Evolutionary conservation across 208 protist species (phyloP), one percentile per base, ranked within the genome.

Genomic region (Wallacemonas collosoma): DNA sequence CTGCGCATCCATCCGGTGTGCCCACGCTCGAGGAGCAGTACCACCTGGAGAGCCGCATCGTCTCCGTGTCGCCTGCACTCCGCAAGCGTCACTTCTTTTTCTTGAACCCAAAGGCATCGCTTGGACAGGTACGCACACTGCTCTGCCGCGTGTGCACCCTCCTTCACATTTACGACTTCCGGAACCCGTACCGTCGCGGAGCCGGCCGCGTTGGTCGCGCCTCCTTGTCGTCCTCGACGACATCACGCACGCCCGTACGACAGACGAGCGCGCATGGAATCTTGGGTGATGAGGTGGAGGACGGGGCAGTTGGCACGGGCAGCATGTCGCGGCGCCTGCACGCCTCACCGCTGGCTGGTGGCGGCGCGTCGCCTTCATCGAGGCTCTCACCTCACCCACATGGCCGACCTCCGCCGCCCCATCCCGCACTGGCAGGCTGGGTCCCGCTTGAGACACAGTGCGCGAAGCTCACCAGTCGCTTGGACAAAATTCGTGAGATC

Each of bases 41-140:
- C 36, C 64, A 68, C 48, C 0, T 57, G 1, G 48, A 57, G 2
- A 68, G 44, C 50, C 48, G 48, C 64, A 41, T 71, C 51, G n/a
- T 71, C 53, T 71, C 66, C 7, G 8, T 53, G n/a, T 38, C 51
- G 4, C 63, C 63, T 6, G 43, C 66, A 36, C 48, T 71, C 53
- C 66, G 66, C 38, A 75, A 75, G 50, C 47, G 62, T 11, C 60
- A 54, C 60, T 75, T 75, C 41, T 75, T 70, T 63, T 75, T 70
- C 48, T 8, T 51, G 11, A 66, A 75, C 62, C 62, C 71, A 2
- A 54, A 53, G n/a, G 63, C 57, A 4, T 57, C 47, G 2, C 60
- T 65, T 45, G 53, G 39, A 3, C 48, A 48, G 43, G 62, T 63
- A 38, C 71, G 71, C 4, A 36, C 71, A 0, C 54, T 75, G 45